Conservation (phyloP, 176 grass and related monocot species). For the Triticum turgidum region DNA sequence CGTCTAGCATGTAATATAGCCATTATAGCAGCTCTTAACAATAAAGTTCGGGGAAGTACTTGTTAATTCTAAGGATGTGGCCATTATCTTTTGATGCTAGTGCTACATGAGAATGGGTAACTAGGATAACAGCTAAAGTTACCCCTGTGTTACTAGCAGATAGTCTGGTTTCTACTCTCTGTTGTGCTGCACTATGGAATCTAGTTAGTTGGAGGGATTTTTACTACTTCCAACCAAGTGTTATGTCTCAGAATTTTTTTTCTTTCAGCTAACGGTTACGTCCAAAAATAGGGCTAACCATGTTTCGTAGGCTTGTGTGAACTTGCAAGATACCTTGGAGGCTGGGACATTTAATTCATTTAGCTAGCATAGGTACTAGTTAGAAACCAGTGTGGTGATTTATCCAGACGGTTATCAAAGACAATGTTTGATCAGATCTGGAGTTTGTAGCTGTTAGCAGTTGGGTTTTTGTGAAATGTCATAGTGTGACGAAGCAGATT, state of each 20-base stretch:
- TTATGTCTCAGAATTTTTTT: background rate
- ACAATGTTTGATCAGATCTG: background rate
- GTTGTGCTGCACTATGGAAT: slow-evolving; percentile 13
- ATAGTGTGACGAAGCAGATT: background rate
- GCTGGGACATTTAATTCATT: background rate
- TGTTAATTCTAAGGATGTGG: slow-evolving; percentile 17
- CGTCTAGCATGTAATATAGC: slow-evolving; percentile 6
- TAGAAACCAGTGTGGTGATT: slow-evolving; percentile 4
- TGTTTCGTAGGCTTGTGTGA: background rate
- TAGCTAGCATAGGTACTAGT: background rate
- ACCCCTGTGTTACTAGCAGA: background rate
- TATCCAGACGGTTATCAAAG: background rate
- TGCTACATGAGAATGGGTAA: slow-evolving; percentile 2
- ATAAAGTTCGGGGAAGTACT: slow-evolving; percentile 14
- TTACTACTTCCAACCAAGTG: background rate
- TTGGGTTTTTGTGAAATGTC: background rate
- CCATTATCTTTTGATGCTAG: background rate
- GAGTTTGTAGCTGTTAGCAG: background rate
- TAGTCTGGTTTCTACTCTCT: background rate
- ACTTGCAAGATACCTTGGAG: slow-evolving; percentile 1
- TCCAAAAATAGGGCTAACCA: background rate
- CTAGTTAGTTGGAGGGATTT: background rate
- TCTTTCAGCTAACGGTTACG: background rate
- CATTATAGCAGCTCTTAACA: background rate
- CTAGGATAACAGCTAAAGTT: background rate